Evolutionary conservation across 805 yeast genomes (phyloP), one percentile per base, ranked within the genome.

Genomic region (Saccharomycopsis guyanensis): DNA sequence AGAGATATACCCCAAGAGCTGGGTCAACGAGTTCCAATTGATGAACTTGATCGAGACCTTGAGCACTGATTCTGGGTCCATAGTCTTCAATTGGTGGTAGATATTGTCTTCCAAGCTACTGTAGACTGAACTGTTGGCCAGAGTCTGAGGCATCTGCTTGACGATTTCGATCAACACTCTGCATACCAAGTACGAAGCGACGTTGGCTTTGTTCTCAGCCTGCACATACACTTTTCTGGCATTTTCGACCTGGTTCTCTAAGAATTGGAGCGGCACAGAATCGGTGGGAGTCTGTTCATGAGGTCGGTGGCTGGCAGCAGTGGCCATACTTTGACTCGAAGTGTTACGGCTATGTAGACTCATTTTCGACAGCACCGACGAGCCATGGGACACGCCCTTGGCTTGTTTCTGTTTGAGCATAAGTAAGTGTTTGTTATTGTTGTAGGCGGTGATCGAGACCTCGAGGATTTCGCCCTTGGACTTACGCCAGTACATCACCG

Each of bases 401-500:
- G 35, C 23, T 25, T 44, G 48, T 38, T 38, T 45, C 32, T 42
- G 49, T 23, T 38, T 42, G 16, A 46, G 32, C 37, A 38, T 34
- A 13, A 42, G 32, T 6, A 33, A 23, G 27, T 45, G 49, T 18
- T 43, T 38, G 24, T 49, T 38, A 18, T 49, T 49, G 24, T 46
- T 45, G 33, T 50, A 46, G 12, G 39, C 46, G 18, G 42, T 40
- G 24, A 42, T 25, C 22, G 50, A 32, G 8, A 27, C 18, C 12
- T 51, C 50, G 12, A 51, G 31, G 24, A 33, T 42, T 7, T 91
- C 97, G 12, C 94, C 80, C 62, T 93, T 93, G 1, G 91, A 78
- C 60, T 91, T 86, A 50, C 97, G 74, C 99, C 99, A 93, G 60
- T 86, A 89, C 97, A 93, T 89, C 50, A 93, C 95, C 4, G 95